phyloP scores from a whole-genome alignment of 345 rosid genomes.

The Geranium brycei region DNA sequence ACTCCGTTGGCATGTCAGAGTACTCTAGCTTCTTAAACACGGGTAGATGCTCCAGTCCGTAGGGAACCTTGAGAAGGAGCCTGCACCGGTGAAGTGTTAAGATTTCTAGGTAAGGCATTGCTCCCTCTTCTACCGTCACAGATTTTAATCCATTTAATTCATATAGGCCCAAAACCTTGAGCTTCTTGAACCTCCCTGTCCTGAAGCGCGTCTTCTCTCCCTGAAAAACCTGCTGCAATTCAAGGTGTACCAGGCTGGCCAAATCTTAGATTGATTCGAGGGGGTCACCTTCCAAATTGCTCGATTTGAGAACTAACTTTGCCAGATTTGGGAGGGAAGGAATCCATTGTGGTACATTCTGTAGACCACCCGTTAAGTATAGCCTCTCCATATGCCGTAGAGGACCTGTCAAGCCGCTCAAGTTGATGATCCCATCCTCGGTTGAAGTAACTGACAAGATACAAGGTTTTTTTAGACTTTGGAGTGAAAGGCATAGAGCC shows the following conservation, averaged over 20 bases:
- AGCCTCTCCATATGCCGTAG: slow-evolving; percentile 13
- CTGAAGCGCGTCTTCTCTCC: slow-evolving; percentile 10
- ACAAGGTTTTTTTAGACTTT: slow-evolving; percentile 6
- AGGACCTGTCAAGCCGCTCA: slow-evolving; percentile 11
- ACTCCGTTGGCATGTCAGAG: slow-evolving; percentile 11
- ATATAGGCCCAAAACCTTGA: slow-evolving; percentile 13
- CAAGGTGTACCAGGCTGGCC: slow-evolving; percentile 18
- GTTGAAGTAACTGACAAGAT: slow-evolving; percentile 12
- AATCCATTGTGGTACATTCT: slow-evolving; percentile 19
- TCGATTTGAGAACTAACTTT: slow-evolving; percentile 11
- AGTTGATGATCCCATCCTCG: slow-evolving; percentile 15
- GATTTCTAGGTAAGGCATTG: slow-evolving; percentile 17
- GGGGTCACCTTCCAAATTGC: slow-evolving; percentile 12
- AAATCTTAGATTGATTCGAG: slow-evolving; percentile 5
- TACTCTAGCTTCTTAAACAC: slow-evolving; percentile 12
- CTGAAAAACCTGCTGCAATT: slow-evolving; percentile 11
- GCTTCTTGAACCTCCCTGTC: slow-evolving; percentile 10
- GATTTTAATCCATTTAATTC: slow-evolving; percentile 3
- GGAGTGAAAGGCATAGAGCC: slow-evolving; percentile 9
- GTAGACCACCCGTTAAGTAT: slow-evolving; percentile 15
- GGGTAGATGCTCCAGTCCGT: slow-evolving; percentile 9
- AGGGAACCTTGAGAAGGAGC: slow-evolving; percentile 14
- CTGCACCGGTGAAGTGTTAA: slow-evolving; percentile 12
- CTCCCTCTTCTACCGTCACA: slow-evolving; percentile 12
- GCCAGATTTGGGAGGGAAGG: slow-evolving; percentile 13